These are phyloP conservation scores for Scedosporium dehoogii DNA, from an alignment of 2,329 filamentous ascomycete species.

Conservation along the genomic window DNA sequence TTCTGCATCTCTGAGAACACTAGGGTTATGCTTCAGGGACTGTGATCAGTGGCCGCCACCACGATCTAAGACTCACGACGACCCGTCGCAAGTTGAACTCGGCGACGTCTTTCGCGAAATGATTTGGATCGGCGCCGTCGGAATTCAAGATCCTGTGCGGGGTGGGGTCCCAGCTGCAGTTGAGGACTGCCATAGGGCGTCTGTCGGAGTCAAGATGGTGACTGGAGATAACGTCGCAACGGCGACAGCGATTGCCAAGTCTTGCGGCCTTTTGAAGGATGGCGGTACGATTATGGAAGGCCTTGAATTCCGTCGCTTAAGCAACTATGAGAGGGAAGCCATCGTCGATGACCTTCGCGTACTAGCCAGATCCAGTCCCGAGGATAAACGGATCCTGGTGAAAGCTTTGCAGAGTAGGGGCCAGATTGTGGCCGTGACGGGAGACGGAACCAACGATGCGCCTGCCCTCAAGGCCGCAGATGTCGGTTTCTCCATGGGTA, in stretches of 20 bases:
- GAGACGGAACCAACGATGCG: conserved; percentile 58
- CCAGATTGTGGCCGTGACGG: conserved; percentile 53
- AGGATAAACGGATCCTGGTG: conserved; percentile 49
- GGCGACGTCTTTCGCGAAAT: conserved; percentile 29
- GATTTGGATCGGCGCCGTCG: conserved; percentile 39
- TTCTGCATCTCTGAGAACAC: conserved; percentile 47
- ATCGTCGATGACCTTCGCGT: conserved; percentile 41
- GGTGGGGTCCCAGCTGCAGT: conserved; percentile 53
- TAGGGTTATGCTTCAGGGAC: conserved; percentile 55
- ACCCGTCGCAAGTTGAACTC: conserved; percentile 25
- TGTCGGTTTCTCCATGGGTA: conserved; percentile 60
- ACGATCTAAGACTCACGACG: conserved; percentile 24
- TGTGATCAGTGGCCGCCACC: conserved; percentile 35
- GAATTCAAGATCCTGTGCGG: conserved; percentile 57
- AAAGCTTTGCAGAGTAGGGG: conserved; percentile 41
- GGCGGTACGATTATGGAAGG: conserved; percentile 48
- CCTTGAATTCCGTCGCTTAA: conserved; percentile 44
- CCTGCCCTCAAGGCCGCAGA: conserved; percentile 56
- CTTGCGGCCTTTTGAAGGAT: conserved; percentile 45
- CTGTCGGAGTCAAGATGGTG: conserved; percentile 55
- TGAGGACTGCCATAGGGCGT: conserved; percentile 48
- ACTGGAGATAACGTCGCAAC: conserved; percentile 39
- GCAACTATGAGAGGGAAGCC: conserved; percentile 35
- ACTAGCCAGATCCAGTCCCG: conserved; percentile 47
- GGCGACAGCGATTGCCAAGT: conserved; percentile 28